Conservation (phyloP, 768 basidiomycete genomes). For the Heimioporus sp. region DNA sequence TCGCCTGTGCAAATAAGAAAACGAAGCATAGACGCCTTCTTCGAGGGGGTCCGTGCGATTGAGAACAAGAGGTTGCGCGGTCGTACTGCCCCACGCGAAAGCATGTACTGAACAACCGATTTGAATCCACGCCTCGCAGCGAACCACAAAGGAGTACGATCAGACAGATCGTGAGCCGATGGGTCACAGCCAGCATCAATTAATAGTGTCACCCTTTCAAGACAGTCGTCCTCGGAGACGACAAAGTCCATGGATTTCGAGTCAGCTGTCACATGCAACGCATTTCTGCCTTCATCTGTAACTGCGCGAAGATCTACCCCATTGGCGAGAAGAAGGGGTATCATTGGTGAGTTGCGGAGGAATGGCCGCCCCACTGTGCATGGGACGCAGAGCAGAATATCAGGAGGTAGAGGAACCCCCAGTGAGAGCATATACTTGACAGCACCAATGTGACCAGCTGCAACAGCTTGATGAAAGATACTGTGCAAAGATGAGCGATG, state of each 20-base stretch:
- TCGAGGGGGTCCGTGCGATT: no score
- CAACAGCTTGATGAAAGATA: background rate
- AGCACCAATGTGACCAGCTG: slow-evolving; percentile 1
- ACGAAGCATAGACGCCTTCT: no score
- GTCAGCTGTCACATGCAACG: background rate
- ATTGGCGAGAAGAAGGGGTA: background rate
- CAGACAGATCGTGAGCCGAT: background rate
- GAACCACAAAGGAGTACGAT: background rate
- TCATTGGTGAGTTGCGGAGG: background rate
- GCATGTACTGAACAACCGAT: background rate
- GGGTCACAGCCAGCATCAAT: background rate
- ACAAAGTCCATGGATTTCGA: background rate
- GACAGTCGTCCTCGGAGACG: background rate
- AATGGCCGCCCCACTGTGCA: background rate
- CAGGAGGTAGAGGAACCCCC: background rate
- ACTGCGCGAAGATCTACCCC: background rate
- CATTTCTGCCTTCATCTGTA: background rate
- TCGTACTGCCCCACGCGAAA: background rate
- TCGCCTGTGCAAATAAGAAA: background rate
- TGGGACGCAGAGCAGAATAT: slow-evolving; percentile 2
- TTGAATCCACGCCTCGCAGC: background rate
- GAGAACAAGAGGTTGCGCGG: background rate
- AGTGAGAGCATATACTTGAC: slow-evolving; percentile 2
- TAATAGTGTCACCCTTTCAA: background rate
- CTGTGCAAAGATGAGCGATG: background rate